Base-by-base conservation (phyloP, 2,329 filamentous ascomycete genomes). In the Fusarium sp. region DNA sequence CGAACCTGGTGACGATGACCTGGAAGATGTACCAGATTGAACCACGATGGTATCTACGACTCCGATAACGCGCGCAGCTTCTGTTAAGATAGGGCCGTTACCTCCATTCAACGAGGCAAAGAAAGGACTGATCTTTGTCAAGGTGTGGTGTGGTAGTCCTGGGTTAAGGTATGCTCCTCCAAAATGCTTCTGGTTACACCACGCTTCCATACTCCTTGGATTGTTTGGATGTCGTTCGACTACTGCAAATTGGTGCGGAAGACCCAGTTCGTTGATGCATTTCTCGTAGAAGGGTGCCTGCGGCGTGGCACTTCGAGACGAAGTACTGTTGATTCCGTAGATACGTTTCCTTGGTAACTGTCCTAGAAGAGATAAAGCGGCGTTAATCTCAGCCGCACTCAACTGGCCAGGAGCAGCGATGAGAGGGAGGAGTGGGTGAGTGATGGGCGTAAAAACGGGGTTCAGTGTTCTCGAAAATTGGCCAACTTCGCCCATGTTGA, bases 401-500 rank as follows among this genome's bases (percentile, higher is more conserved):
- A 97, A 84, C 79, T 97, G 94, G 10, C 94, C 94, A 0, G 94
- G 93, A 0, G 93, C 93, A 24, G 93, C 93, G 60, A 96, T 93
- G 75, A 94, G 90, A 10, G 94, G 93, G 5, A 97, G 84, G 11
- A 96, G 83, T 2, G 93, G 93, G 74, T 97, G 93, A 1, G 94
- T 97, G 76, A 97, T 94, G 26, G 93, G 93, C 0, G 93, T 94
- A 77, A 97, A 95, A 65, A 95, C 91, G 57, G 91, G 93, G 80
- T 97, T 97, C 60, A 96, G 83, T 0, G 92, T 92, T 73, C 94
- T 87, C 2, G 93, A 96, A 50, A 97, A 88, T 76, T 97, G 93
- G 13, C 94, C 94, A n/a, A 89, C 88, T 72, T 93, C 90, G 26
- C 92, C 92, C 92, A 96, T 96, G 78, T 96, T 96, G 70, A 97